phyloP scores from a whole-genome alignment of 2,329 filamentous ascomycete species.

The Coniella vitis region DNA sequence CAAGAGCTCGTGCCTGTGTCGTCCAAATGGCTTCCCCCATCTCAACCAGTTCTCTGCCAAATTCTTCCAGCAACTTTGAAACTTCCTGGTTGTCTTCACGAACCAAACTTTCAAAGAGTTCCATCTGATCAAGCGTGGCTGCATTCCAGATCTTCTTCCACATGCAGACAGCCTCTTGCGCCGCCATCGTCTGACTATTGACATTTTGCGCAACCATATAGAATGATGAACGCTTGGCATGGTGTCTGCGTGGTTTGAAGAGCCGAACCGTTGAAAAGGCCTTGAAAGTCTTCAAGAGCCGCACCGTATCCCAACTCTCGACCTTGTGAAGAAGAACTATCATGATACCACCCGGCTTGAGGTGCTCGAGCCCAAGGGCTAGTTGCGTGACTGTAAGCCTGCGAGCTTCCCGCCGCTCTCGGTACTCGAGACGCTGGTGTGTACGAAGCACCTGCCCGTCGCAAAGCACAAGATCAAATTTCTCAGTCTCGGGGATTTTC shows the following conservation, averaged over 20 bases:
- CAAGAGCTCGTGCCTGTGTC: too few species aligned
- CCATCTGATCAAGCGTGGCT: conserved; percentile 29
- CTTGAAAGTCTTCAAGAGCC: conserved; percentile 31
- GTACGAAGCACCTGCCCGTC: conserved; percentile 40
- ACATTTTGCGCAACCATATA: conserved; percentile 44
- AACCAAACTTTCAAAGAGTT: too few species aligned
- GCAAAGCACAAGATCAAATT: conserved; percentile 40
- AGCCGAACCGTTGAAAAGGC: conserved; percentile 35
- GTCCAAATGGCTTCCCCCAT: too few species aligned
- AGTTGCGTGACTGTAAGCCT: conserved; percentile 34
- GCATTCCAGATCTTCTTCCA: conserved; percentile 36
- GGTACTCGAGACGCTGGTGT: conserved; percentile 25
- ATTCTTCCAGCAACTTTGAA: too few species aligned
- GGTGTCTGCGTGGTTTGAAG: conserved; percentile 36
- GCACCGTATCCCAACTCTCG: conserved; percentile 32
- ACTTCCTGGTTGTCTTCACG: too few species aligned
- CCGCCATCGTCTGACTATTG: conserved; percentile 24
- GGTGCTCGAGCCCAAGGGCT: conserved; percentile 37
- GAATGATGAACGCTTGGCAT: conserved; percentile 41
- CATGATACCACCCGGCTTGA: conserved; percentile 41
- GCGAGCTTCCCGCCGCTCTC: conserved; percentile 28
- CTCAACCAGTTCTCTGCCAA: too few species aligned
- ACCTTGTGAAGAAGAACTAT: conserved; percentile 43
- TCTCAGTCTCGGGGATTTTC: too few species aligned
- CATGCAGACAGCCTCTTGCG: conserved; percentile 26